Conservation (phyloP, 306 rosid species). For the Castanospermum australe region DNA sequence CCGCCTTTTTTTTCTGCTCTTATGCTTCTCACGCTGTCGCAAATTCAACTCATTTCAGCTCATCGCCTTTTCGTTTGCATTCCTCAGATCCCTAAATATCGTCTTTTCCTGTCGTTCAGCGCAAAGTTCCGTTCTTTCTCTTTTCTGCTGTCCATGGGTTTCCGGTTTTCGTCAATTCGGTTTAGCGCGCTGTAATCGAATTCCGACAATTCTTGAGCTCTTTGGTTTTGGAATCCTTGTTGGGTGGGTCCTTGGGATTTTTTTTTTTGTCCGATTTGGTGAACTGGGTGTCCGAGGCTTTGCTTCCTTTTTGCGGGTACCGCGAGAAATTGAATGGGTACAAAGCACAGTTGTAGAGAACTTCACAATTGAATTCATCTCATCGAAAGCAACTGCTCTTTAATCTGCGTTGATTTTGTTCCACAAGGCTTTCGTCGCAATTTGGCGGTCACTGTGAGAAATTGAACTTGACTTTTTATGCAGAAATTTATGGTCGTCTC, state of each 20-base stretch:
- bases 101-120: conserved; percentile 13
- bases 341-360: not conserved
- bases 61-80: not conserved
- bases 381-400: conserved; percentile 4
- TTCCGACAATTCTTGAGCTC: conserved; percentile 13
- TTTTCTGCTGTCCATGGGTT: conserved; percentile 13
- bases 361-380: not conserved
- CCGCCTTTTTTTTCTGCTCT: conserved; percentile 37
- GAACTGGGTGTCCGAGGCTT: conserved; percentile 34
- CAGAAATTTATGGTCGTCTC: conserved; percentile 1
- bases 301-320: conserved; percentile 19
- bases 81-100: not conserved
- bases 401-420: conserved; percentile 1
- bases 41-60: no score
- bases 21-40: conserved; percentile 29
- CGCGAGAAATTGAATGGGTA: conserved; percentile 13
- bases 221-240: conserved; percentile 22
- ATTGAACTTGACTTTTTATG: conserved; percentile 18
- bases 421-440: not conserved
- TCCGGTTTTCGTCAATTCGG: conserved; percentile 22
- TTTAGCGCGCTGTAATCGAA: not conserved
- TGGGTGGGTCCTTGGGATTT: conserved; percentile 21
- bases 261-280: not conserved
- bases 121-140: conserved; percentile 16
- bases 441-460: not conserved